Evolutionary conservation across 129 eudicot species (phyloP).

Genomic region (Mikania micrantha): DNA sequence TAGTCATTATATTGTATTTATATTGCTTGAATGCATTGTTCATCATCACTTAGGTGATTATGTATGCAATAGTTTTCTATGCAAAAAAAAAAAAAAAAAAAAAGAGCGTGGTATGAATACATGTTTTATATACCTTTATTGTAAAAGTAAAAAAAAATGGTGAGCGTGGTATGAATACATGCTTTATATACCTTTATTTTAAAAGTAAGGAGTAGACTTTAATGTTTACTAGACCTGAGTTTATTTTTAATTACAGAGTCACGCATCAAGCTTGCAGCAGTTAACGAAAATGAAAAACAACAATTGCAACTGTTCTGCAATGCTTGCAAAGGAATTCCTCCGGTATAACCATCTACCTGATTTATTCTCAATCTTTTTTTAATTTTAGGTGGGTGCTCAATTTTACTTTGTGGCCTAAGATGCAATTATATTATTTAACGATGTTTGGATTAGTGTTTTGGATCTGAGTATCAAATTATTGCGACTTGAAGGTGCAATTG

Average conservation of each 20-base stretch:
- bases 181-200: not conserved
- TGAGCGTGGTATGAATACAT: too few species aligned
- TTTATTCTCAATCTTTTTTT: not conserved
- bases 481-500: not conserved
- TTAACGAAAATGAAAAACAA: constrained; percentile 55
- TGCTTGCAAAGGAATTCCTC: constrained; percentile 99
- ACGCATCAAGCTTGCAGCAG: constrained; percentile 72
- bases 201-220: not conserved
- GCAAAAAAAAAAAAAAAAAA: too few species aligned
- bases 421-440: not conserved
- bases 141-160: not conserved
- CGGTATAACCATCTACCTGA: constrained; percentile 38
- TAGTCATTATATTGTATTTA: not conserved
- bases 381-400: not conserved
- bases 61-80: not conserved
- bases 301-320: constrained; percentile 66
- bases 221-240: constrained; percentile 11
- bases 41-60: not conserved
- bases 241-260: constrained; percentile 42
- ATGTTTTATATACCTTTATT: not conserved
- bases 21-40: not conserved
- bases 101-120: not conserved
- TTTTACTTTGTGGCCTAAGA: not conserved
- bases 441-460: not conserved
- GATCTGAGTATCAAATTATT: not conserved